Conservation (phyloP, 352 stramenopile species). For the Aphanomyces astaci region DNA sequence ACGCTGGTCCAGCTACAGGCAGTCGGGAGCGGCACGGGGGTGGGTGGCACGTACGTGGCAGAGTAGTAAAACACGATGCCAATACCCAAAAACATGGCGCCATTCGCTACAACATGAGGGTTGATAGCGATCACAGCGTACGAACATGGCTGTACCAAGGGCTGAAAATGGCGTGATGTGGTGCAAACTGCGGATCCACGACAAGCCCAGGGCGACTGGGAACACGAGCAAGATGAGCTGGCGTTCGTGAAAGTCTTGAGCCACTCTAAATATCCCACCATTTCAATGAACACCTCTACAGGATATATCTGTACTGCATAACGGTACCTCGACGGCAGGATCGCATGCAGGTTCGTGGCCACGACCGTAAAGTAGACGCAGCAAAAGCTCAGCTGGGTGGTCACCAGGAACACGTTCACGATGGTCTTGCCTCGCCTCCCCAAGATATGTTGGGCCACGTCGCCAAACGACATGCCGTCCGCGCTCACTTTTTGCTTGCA, state of each 20-base stretch:
- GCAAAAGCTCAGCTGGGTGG: constrained; percentile 71
- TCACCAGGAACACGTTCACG: constrained; percentile 73
- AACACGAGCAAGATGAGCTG: constrained; percentile 74
- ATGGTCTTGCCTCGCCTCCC: constrained; percentile 50
- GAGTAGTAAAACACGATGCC: constrained; percentile 81
- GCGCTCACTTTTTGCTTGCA: constrained; percentile 59
- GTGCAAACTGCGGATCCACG: constrained; percentile 63
- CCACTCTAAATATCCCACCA: constrained; percentile 29
- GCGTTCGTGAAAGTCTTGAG: constrained; percentile 53
- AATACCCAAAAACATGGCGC: constrained; percentile 53
- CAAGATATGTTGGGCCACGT: constrained; percentile 56
- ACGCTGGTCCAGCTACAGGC: constrained; percentile 37
- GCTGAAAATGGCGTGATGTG: constrained; percentile 69
- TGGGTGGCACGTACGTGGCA: constrained; percentile 44
- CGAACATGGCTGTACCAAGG: constrained; percentile 34
- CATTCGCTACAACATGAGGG: constrained; percentile 37
- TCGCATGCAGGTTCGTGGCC: constrained; percentile 72
- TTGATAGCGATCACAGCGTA: background rate
- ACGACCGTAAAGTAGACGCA: constrained; percentile 82
- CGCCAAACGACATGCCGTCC: constrained; percentile 56
- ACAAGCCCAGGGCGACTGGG: constrained; percentile 56
- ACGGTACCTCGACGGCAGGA: constrained; percentile 35
- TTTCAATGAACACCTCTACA: background rate
- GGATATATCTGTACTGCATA: background rate
- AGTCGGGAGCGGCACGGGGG: constrained; percentile 26